phyloP scores from a whole-genome alignment of 345 rosid species.

The Sonneratia alba region DNA sequence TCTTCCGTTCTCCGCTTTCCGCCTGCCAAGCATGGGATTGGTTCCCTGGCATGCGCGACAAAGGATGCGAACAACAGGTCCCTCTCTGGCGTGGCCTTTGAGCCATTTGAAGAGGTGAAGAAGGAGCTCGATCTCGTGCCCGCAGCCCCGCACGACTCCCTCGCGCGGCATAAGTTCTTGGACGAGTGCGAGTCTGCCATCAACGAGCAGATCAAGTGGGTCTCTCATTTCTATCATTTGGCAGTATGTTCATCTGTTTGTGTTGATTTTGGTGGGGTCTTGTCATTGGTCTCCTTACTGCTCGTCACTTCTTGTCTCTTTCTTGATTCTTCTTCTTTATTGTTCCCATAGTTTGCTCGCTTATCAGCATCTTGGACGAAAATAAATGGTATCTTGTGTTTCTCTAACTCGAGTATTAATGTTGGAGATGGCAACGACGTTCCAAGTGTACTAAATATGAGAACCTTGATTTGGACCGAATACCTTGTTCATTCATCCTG shows the following conservation, averaged over 20 bases:
- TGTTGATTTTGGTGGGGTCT: background rate
- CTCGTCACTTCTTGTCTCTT: no score
- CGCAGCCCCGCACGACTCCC: conserved; percentile 47
- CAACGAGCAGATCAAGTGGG: conserved; percentile 88
- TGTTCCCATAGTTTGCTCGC: background rate
- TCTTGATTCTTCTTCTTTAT: no score
- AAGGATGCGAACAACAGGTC: conserved; percentile 26
- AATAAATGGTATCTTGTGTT: no score
- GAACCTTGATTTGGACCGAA: no score
- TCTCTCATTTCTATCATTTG: background rate
- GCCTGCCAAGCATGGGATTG: conserved; percentile 13
- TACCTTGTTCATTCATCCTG: no score
- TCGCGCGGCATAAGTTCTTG: conserved; percentile 65
- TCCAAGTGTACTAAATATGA: no score
- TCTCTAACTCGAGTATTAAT: no score
- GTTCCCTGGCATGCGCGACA: conserved; percentile 16
- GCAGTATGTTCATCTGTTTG: background rate
- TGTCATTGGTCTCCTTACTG: background rate
- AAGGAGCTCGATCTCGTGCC: conserved; percentile 92
- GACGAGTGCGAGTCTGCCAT: conserved; percentile 72
- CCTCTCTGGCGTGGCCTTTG: conserved; percentile 61
- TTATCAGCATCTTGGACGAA: background rate
- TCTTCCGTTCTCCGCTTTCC: conserved; percentile 21
- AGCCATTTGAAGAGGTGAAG: conserved; percentile 87
- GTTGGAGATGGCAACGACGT: no score